Percentiles rank a stretch among this genome's conserved stretches.
Conservation (phyloP, 2,329 filamentous ascomycete genomes). For the Periglandula ipomoeae region DNA sequence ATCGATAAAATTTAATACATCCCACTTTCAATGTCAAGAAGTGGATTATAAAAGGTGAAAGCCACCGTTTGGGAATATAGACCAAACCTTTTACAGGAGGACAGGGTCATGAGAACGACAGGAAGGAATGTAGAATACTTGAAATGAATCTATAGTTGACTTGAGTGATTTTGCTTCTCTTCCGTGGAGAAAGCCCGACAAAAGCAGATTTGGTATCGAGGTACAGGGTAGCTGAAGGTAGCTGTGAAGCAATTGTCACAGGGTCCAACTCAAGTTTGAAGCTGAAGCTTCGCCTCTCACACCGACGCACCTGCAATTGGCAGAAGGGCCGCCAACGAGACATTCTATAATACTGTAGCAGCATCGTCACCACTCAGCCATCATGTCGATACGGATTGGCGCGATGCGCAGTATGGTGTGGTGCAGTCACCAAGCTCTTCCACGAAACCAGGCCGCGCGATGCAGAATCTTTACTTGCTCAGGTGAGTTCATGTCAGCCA, state of each 20-base stretch:
- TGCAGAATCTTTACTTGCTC: slow-evolving; percentile 3
- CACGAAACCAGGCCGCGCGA: slow-evolving; percentile 13
- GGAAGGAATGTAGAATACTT: too few relatives aligned
- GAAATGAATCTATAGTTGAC: too few relatives aligned
- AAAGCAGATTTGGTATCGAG: too few relatives aligned
- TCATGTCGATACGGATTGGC: slow-evolving; percentile 17
- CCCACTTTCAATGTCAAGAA: too few relatives aligned
- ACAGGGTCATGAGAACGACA: too few relatives aligned
- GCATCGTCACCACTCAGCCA: not conserved
- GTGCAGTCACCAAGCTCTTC: slow-evolving; percentile 13
- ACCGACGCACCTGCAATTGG: too few relatives aligned
- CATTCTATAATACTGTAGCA: not conserved
- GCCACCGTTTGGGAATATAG: too few relatives aligned
- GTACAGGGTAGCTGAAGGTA: not conserved
- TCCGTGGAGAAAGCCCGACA: too few relatives aligned
- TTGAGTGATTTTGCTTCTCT: too few relatives aligned
- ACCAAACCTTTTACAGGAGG: too few relatives aligned
- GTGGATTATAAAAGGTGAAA: too few relatives aligned
- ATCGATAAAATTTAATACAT: too few relatives aligned
- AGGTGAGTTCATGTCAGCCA: not conserved
- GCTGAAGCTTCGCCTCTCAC: not conserved
- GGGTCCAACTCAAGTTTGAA: not conserved
- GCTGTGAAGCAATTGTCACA: not conserved
- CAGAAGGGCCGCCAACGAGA: not conserved
- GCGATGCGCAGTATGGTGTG: slow-evolving; percentile 20